Base-by-base conservation (phyloP, 352 stramenopile species). In the Globisporangium solare region DNA sequence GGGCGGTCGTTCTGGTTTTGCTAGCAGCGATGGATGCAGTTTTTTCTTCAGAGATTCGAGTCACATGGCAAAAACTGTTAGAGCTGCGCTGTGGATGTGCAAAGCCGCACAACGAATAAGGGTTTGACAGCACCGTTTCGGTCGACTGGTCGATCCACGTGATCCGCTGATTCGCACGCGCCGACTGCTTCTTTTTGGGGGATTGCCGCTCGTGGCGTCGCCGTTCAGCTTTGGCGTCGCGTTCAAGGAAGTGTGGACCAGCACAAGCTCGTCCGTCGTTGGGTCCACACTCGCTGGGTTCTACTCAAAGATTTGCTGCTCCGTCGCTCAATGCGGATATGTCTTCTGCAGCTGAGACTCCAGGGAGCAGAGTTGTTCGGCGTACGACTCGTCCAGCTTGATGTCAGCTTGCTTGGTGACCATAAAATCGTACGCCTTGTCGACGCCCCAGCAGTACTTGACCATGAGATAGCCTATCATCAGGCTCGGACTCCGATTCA, bases 401-500 rank as follows among this genome's bases (percentile, higher is more conserved):
- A 97, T 83, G 64, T 97, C 91, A 1, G 73, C 54, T 13, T 88
- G 80, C 67, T 97, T 97, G 50, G 69, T 85, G 56, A 81, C 72
- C 24, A 98, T 67, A 66, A 92, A 98, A 46, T 96, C 89, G 60
- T 96, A 89, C 5, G 83, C 78, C 70, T 98, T 98, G 64, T 97
- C 88, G 31, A 97, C 69, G 0, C 89, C 85, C 92, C 92, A 98
- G 51, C 85, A 86, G 66, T 97, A 97, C 61, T 87, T 96, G 45
- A 88, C 77, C 90, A 97, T 97, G 18, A 97, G 67, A 61, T 97
- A 98, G 42, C 76, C 83, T 43, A 95, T 76, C 66, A 96, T 86
- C 27, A 94, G 73, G 41, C 86, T 85, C 37, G 85, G 85, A 31
- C 82, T 95, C 21, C 91, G 78, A 22, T 87, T 88, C 31, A 79